Base-by-base conservation (phyloP, 192 early-diverging fungal genomes). In the Polychytrium aggregatum region DNA sequence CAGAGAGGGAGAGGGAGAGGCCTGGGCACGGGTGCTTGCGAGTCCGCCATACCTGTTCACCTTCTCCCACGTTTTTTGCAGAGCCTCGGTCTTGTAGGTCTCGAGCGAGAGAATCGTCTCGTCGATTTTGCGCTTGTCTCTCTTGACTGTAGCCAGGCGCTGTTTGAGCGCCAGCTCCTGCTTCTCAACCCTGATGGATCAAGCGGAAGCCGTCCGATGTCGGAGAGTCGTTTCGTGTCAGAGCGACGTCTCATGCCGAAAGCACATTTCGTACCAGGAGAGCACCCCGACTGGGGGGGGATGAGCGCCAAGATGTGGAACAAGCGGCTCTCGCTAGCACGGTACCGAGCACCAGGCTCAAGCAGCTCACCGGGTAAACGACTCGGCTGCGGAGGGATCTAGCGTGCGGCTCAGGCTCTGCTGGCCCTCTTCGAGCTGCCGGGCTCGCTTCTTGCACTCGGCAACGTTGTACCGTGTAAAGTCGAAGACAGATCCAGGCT, bases 111-210 rank as follows among this genome's bases (percentile, higher is more conserved):
- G 72, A 29, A 99, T 88, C 0, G 96, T 99, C 20, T 90, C 82
- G 49, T 94, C 84, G 50, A 99, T 99, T 60, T 93, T 95, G 41
- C 78, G 73, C 72, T 95, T 95, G 64, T 99, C 96, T 43, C 76
- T 79, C 45, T 86, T 71, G 2, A 99, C 91, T 0, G 87, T 93
- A 16, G 77, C 68, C 27, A 99, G 73, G 84, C 86, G 96, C 49
- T 83, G 71, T 30, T 88, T 85, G 20, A 99, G 53, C 4, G 68
- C 57, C 1, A 72, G 59, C 63, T 97, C 92, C 50, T 86, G 87
- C 65, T 96, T 95, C 54, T 97, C 94, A 26, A 85, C 79, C 34
- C 85, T 83, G 55, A 18, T 35, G 7, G 16, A 11, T 60, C n/a
- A n/a, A n/a, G n/a, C n/a, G n/a, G n/a, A n/a, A n/a, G n/a, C n/a